These are phyloP conservation scores for Trichoderma breve DNA, from an alignment of 2,329 filamentous ascomycete genomes.

Conservation along the genomic window DNA sequence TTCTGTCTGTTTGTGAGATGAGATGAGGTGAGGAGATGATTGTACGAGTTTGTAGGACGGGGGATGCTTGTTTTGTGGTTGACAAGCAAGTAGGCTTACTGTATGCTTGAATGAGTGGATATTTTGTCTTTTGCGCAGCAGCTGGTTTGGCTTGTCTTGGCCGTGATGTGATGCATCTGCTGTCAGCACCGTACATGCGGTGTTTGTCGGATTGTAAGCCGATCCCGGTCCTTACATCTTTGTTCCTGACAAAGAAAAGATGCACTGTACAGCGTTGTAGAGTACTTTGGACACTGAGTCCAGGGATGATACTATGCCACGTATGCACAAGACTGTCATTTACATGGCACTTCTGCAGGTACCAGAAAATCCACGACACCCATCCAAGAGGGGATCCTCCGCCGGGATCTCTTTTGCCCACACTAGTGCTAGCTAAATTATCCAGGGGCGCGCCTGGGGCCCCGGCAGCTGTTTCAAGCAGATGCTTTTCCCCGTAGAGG, in stretches of 20 bases:
- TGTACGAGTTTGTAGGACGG: neutral
- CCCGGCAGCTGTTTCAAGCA: neutral
- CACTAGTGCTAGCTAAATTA: constrained; percentile 15
- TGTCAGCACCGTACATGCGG: neutral
- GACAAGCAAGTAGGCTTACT: neutral
- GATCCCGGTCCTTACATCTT: neutral
- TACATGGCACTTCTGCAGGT: constrained; percentile 8
- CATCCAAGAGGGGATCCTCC: neutral
- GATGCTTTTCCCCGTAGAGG: neutral
- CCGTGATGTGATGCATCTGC: neutral
- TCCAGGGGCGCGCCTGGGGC: neutral
- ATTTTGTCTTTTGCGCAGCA: neutral
- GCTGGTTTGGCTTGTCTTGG: neutral
- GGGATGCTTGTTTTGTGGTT: neutral
- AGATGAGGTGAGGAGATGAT: neutral
- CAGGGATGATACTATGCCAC: neutral
- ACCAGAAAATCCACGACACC: neutral
- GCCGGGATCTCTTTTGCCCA: neutral
- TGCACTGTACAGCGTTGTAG: neutral
- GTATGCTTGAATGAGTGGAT: neutral
- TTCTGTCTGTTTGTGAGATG: neutral
- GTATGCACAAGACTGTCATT: neutral
- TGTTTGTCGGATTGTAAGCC: neutral
- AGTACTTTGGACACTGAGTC: neutral
- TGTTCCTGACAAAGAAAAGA: neutral